Conservation (phyloP, 495 filamentous ascomycete genomes). For the Talaromyces nanjingensis region DNA sequence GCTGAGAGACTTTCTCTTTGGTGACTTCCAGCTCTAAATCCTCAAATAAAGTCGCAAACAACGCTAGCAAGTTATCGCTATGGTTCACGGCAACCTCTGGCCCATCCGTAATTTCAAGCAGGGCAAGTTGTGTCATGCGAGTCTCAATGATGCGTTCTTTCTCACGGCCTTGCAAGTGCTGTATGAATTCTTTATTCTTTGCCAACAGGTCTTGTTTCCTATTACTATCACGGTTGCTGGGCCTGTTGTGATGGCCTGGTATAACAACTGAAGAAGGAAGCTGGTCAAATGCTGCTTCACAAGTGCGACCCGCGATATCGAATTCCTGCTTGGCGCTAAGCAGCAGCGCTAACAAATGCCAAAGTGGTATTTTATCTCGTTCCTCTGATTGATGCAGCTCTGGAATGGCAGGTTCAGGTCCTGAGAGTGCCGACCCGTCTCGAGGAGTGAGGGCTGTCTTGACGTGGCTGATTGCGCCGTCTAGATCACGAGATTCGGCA, state of each 20-base stretch:
- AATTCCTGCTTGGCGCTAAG: conserved; percentile 85
- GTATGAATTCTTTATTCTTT: conserved; percentile 49
- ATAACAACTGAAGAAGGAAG: conserved; percentile 54
- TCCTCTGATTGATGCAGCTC: conserved; percentile 28
- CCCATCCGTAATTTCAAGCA: conserved; percentile 76
- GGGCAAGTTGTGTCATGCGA: conserved; percentile 86
- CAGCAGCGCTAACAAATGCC: conserved; percentile 82
- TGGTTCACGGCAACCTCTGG: conserved; percentile 76
- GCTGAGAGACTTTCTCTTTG: conserved; percentile 15
- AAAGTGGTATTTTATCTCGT: conserved; percentile 41
- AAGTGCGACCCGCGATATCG: conserved; percentile 66
- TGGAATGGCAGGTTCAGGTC: not conserved
- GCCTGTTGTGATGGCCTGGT: conserved; percentile 23
- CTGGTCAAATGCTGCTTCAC: conserved; percentile 84
- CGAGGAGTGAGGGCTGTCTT: conserved; percentile 50
- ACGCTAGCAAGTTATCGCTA: conserved; percentile 70
- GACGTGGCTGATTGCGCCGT: conserved; percentile 67
- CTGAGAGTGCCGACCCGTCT: conserved; percentile 19
- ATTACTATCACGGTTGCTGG: conserved; percentile 24
- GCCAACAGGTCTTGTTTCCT: conserved; percentile 18
- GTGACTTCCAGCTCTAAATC: conserved; percentile 34
- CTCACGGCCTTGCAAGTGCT: conserved; percentile 68
- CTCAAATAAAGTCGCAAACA: conserved; percentile 74
- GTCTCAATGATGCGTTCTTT: conserved; percentile 79
- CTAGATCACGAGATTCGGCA: conserved; percentile 72